A percentile compares a stretch with the other conserved stretches of the same genome.
These are phyloP conservation scores for Pythium vanterpoolii DNA, from an alignment of 352 stramenopile species.

Conservation along the genomic window DNA sequence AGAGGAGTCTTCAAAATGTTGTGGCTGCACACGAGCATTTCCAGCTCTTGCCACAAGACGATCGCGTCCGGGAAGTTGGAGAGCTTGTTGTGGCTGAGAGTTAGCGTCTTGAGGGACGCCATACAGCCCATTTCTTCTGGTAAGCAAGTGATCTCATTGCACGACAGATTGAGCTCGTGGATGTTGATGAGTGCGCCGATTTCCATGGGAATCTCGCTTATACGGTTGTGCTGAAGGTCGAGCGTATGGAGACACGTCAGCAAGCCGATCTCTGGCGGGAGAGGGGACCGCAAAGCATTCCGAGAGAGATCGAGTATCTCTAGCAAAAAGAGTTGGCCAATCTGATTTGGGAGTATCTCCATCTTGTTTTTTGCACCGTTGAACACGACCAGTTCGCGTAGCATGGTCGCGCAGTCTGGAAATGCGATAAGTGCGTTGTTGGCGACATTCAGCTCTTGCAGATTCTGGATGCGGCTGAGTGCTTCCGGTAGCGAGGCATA, in stretches of 20 bases:
- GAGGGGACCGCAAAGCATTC: conserved; percentile 35
- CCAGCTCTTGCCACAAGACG: conserved; percentile 40
- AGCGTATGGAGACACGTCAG: conserved; percentile 31
- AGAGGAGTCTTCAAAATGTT: conserved; percentile 46
- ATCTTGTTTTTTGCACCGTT: conserved; percentile 20
- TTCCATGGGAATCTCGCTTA: conserved; percentile 45
- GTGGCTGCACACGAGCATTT: conserved; percentile 41
- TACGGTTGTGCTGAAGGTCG: conserved; percentile 37
- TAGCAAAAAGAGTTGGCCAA: conserved; percentile 38
- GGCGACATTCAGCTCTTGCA: conserved; percentile 18
- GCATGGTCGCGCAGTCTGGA: background rate
- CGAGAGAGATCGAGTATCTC: conserved; percentile 49
- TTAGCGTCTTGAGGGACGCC: conserved; percentile 30
- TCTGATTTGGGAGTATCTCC: conserved; percentile 21
- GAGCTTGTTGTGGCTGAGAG: conserved; percentile 59
- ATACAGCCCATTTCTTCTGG: conserved; percentile 65
- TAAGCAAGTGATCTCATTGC: conserved; percentile 50
- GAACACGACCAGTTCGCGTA: conserved; percentile 24
- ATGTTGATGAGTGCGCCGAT: conserved; percentile 49
- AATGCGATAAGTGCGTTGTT: conserved; percentile 20
- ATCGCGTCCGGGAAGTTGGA: conserved; percentile 41
- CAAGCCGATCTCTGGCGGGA: conserved; percentile 47
- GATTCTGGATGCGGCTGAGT: background rate
- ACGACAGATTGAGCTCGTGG: conserved; percentile 47
- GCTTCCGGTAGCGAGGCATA: conserved; percentile 33